phyloP scores from a whole-genome alignment of 1,284 basidiomycete species.

The Austropuccinia psidii region DNA sequence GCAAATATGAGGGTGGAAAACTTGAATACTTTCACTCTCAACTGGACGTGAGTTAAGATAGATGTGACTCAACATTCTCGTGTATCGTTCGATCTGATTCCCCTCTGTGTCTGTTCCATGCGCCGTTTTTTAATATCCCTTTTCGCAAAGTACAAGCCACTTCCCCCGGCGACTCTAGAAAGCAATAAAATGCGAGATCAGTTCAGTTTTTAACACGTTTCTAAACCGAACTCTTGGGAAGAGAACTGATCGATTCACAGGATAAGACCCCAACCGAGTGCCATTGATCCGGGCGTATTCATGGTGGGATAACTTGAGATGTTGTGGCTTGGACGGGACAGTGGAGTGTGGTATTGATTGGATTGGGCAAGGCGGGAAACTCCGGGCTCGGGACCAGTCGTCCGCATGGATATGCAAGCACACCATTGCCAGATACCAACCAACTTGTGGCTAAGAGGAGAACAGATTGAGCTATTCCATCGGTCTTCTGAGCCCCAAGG shows the following conservation, averaged over 20 bases:
- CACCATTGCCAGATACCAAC: too few species aligned
- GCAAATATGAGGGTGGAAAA: background rate
- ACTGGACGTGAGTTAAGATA: background rate
- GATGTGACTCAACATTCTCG: slow-evolving; percentile 46
- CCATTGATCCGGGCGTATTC: slow-evolving; percentile 36
- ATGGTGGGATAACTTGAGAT: too few species aligned
- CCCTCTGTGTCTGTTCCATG: slow-evolving; percentile 46
- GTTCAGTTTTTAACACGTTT: background rate
- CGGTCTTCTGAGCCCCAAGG: too few species aligned
- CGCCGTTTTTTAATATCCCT: slow-evolving; percentile 51
- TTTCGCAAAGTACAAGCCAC: slow-evolving; percentile 44
- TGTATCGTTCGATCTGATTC: slow-evolving; percentile 49
- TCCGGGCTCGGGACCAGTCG: too few species aligned
- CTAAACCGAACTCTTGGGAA: background rate
- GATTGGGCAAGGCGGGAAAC: too few species aligned
- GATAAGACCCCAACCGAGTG: slow-evolving; percentile 32
- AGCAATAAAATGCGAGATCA: background rate
- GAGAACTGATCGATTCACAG: slow-evolving; percentile 5
- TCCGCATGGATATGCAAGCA: too few species aligned
- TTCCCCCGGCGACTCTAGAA: slow-evolving; percentile 48
- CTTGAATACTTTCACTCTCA: background rate
- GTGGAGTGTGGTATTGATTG: too few species aligned
- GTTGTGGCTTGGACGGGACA: too few species aligned
- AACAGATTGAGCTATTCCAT: too few species aligned
- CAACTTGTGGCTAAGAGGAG: too few species aligned